Conservation (phyloP, 495 filamentous ascomycete genomes). For the Penicillium cataractarum region DNA sequence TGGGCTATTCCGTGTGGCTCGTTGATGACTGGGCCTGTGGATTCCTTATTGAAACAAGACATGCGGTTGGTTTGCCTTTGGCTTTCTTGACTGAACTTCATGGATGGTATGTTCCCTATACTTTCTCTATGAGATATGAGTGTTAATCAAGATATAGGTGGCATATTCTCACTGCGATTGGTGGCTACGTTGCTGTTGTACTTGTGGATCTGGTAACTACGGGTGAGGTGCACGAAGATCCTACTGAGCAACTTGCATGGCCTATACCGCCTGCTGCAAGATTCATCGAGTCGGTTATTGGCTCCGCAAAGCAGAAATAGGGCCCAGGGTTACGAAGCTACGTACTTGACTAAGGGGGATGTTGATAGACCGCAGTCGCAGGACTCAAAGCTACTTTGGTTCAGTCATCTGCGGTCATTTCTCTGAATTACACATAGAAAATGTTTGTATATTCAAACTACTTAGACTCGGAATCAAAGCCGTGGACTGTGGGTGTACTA, state of each 20-base stretch:
- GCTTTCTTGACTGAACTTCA: slow-evolving; percentile 38
- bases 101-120: slow-evolving; percentile 30
- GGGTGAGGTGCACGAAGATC: slow-evolving; percentile 28
- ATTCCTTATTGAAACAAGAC: slow-evolving; percentile 16
- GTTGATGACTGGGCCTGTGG: slow-evolving; percentile 33
- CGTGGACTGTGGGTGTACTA: too few species aligned
- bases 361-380: background rate
- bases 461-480: too few species aligned
- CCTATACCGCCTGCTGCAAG: slow-evolving; percentile 20
- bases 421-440: background rate
- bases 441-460: background rate
- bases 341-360: background rate
- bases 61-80: slow-evolving; percentile 30
- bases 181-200: slow-evolving; percentile 35
- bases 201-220: slow-evolving; percentile 35
- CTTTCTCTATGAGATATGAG: background rate
- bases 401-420: background rate
- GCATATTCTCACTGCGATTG: slow-evolving; percentile 40
- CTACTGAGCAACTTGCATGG: slow-evolving; percentile 28
- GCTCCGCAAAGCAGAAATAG: slow-evolving; percentile 13
- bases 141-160: slow-evolving; percentile 25
- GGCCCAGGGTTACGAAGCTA: background rate
- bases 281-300: slow-evolving; percentile 4
- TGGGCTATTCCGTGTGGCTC: slow-evolving; percentile 37
- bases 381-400: background rate